Conservation (phyloP, 495 filamentous ascomycete species). For the Penicillium salamii region DNA sequence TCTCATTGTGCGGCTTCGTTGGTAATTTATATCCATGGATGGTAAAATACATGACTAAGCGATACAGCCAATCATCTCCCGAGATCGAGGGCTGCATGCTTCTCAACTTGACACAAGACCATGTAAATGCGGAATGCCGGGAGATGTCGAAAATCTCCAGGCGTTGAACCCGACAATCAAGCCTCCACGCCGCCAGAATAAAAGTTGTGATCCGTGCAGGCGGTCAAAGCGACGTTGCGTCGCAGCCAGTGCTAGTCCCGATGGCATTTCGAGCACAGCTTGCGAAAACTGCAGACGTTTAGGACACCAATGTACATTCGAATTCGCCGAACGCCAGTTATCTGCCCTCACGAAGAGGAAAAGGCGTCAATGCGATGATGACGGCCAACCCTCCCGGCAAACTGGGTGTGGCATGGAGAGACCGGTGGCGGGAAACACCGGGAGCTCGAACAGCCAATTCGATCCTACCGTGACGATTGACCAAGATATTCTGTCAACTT, state of each 20-base stretch:
- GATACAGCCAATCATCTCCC: no score
- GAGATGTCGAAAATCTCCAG: not conserved
- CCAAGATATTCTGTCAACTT: constrained; percentile 1
- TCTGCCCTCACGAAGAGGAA: constrained; percentile 1
- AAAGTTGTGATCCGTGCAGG: constrained; percentile 27
- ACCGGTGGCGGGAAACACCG: not conserved
- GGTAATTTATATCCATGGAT: no score
- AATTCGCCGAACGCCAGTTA: constrained; percentile 18
- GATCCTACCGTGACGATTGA: not conserved
- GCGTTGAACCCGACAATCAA: not conserved
- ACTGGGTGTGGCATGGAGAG: not conserved
- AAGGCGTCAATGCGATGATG: not conserved
- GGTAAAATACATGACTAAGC: no score
- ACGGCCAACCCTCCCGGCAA: not conserved
- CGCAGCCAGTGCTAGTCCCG: constrained; percentile 3
- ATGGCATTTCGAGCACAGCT: not conserved
- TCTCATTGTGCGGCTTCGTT: no score
- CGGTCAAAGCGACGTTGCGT: constrained; percentile 27
- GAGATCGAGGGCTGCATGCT: no score
- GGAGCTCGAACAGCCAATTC: not conserved
- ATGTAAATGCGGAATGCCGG: constrained; percentile 8
- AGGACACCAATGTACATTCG: constrained; percentile 22
- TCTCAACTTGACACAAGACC: not conserved
- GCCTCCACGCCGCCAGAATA: constrained; percentile 22
- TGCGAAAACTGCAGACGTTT: constrained; percentile 22